phyloP scores from a whole-genome alignment of 208 protist species.

The Willaertia magna region DNA sequence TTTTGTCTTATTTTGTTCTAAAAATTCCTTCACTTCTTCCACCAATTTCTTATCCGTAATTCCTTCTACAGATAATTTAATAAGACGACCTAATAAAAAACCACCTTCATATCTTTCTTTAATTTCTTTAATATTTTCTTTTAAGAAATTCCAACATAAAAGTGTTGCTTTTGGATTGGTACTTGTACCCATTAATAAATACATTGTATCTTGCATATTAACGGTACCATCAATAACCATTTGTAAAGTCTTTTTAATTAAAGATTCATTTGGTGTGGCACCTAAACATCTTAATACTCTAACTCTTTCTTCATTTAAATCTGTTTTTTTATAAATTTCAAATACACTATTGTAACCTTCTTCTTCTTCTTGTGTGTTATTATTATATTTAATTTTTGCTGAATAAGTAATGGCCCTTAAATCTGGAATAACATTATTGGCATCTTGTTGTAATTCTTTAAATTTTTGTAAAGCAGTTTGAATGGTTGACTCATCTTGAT shows the following conservation, averaged over 20 bases:
- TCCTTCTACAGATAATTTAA: neutral
- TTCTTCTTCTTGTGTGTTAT: no score
- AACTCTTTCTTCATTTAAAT: neutral
- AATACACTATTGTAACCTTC: neutral
- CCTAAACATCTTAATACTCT: neutral
- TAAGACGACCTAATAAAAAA: neutral
- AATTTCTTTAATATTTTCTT: neutral
- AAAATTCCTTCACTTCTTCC: neutral
- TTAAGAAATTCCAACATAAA: neutral
- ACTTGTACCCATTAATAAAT: neutral
- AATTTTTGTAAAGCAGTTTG: neutral
- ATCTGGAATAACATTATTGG: neutral
- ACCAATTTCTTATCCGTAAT: neutral
- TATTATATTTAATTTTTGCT: neutral
- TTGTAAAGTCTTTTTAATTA: neutral
- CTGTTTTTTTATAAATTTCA: neutral
- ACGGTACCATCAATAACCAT: neutral
- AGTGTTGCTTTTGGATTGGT: neutral
- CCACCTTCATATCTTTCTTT: neutral
- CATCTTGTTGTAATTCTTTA: neutral
- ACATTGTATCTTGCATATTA: neutral
- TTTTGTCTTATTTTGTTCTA: neutral
- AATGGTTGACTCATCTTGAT: neutral
- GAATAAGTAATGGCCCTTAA: neutral
- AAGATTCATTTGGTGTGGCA: neutral